These are phyloP conservation scores for Sugiyamaella smithiae DNA, from an alignment of 805 yeast genomes.

Conservation along the genomic window DNA sequence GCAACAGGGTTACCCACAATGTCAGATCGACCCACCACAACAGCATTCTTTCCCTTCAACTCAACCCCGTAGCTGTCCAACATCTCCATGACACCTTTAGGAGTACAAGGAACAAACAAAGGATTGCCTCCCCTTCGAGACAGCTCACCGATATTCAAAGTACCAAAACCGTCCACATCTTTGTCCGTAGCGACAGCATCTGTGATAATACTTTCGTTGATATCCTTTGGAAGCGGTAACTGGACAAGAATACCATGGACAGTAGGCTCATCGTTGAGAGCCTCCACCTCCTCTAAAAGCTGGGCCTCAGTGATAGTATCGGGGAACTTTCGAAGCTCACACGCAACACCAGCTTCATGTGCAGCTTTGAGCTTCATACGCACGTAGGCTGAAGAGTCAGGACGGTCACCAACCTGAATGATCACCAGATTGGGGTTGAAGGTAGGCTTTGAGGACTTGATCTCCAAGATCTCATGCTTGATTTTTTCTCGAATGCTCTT, in stretches of 20 bases:
- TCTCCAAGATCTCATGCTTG: constrained; percentile 24
- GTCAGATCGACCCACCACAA: constrained; percentile 92
- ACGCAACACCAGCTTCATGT: constrained; percentile 70
- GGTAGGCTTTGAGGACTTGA: constrained; percentile 28
- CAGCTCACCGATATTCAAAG: constrained; percentile 84
- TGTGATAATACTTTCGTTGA: constrained; percentile 77
- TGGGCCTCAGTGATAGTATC: constrained; percentile 56
- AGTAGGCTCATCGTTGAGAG: constrained; percentile 66
- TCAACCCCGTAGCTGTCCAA: constrained; percentile 65
- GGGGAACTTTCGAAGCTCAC: constrained; percentile 62
- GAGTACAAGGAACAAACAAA: constrained; percentile 88
- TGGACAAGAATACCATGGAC: constrained; percentile 89
- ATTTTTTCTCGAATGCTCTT: constrained; percentile 28
- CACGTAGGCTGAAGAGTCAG: constrained; percentile 90
- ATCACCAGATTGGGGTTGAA: constrained; percentile 76
- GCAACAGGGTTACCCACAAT: constrained; percentile 96
- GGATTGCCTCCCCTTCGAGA: constrained; percentile 85
- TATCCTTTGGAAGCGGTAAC: constrained; percentile 79
- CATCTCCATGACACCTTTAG: constrained; percentile 84
- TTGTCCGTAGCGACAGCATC: constrained; percentile 75
- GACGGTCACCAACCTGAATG: constrained; percentile 85
- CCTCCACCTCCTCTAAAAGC: constrained; percentile 52
- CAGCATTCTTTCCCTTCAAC: constrained; percentile 78
- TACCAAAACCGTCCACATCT: constrained; percentile 95
- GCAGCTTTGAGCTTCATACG: constrained; percentile 91